phyloP scores from a whole-genome alignment of 2,329 filamentous ascomycete genomes.

The Microcyclosporella mali region DNA sequence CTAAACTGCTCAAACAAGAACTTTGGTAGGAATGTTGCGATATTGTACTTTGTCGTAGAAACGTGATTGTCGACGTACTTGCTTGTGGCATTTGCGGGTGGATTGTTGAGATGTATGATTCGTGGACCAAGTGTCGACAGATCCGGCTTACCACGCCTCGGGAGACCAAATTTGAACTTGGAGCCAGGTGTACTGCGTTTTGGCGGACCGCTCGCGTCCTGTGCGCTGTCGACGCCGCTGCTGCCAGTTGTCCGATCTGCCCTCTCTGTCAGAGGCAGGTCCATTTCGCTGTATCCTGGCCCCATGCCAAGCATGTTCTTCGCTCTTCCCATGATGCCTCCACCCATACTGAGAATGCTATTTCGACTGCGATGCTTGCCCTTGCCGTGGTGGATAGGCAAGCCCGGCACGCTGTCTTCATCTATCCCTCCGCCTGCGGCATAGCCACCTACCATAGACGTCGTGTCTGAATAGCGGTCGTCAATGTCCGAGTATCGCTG shows the following conservation, averaged over 20 bases:
- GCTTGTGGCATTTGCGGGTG: conserved; percentile 79
- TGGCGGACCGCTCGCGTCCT: conserved; percentile 14
- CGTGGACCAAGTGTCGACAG: conserved; percentile 86
- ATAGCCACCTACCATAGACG: conserved; percentile 47
- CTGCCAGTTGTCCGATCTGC: conserved; percentile 28
- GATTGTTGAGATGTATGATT: conserved; percentile 93
- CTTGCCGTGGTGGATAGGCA: conserved; percentile 47
- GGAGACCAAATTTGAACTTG: conserved; percentile 87
- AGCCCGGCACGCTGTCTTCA: conserved; percentile 47
- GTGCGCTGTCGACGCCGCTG: conserved; percentile 5
- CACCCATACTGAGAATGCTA: conserved; percentile 80
- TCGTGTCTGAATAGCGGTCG: conserved; percentile 65
- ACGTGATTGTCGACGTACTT: conserved; percentile 96
- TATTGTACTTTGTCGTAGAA: conserved; percentile 95
- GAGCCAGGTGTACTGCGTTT: conserved; percentile 57
- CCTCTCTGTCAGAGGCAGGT: conserved; percentile 82
- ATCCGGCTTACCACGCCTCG: conserved; percentile 69
- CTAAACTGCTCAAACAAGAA: conserved; percentile 98
- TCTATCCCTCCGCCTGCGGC: conserved; percentile 57
- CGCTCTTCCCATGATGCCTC: conserved; percentile 76
- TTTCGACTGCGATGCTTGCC: conserved; percentile 59
- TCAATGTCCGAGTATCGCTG: conserved; percentile 87
- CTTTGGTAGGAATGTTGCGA: conserved; percentile 87
- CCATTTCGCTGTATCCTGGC: conserved; percentile 91
- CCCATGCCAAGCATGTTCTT: conserved; percentile 90